Base-by-base conservation (phyloP, 345 rosid genomes). In the Pugionium dolabratum region DNA sequence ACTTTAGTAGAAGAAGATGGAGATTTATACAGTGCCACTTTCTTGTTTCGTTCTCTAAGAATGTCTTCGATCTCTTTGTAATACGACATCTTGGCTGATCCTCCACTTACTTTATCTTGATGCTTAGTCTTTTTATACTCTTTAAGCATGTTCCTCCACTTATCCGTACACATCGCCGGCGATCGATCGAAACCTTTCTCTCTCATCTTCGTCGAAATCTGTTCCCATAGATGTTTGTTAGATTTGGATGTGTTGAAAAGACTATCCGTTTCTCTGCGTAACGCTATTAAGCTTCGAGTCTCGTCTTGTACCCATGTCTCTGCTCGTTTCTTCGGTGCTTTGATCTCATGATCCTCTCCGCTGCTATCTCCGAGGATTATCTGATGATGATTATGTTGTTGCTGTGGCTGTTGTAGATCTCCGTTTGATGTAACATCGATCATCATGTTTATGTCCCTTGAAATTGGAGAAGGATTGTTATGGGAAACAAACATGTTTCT, bases 231-330 rank as follows among this genome's bases (percentile, higher is more conserved):
- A 67, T 95, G 98, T 75, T 95, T 91, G 67, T 95, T 95, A 9
- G 99, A 95, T 81, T 87, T 95, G 2, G 96, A 85, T 10, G 97
- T 91, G 55, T 95, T 95, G 77, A 95, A 95, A 7, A 89, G 80
- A 2, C 83, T 67, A 48, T 91, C 98, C 88, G 87, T 87, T 59
- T 86, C 99, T 42, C 94, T 75, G 34, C 99, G 76, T 2, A 87
- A 37, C 3, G 67, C 80, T 45, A 95, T 91, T 47, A 95, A 72
- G 84, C 75, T 80, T 25, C 91, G 86, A 4, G 96, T 91, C 45
- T 95, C 99, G 58, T 91, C 97, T 62, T 87, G 95, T 1, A 79
- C 91, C 99, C 99, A 95, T 4, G 99, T 87, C 85, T 95, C 99
- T 5, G 99, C 97, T 42, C 99, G 81, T 76, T 89, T 91, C 83